Evolutionary conservation across 495 filamentous ascomycete species (phyloP).

Genomic region (Neurospora sp.): DNA sequence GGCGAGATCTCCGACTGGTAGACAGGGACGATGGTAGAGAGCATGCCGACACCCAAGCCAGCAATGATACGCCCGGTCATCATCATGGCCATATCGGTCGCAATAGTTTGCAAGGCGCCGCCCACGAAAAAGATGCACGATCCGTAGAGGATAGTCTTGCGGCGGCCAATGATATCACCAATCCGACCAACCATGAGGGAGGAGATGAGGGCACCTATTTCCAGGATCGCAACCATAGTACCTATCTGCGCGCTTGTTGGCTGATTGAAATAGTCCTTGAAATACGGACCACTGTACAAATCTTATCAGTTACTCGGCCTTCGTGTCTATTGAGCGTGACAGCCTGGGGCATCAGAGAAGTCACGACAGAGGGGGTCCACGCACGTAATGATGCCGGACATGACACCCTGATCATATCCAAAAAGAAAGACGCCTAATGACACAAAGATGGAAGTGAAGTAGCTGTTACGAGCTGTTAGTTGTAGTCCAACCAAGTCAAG

Average conservation of each 20-base stretch:
- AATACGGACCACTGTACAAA: conserved; percentile 59
- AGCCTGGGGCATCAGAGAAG: not conserved
- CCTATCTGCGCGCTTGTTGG: conserved; percentile 77
- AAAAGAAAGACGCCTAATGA: conserved; percentile 96
- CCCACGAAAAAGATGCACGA: conserved; percentile 87
- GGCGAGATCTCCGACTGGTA: conserved; percentile 98
- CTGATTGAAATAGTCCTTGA: conserved; percentile 85
- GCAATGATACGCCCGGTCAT: conserved; percentile 82
- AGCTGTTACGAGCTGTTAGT: conserved; percentile 42
- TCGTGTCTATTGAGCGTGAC: not conserved
- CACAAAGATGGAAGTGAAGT: conserved; percentile 97
- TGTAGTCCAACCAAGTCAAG: not conserved
- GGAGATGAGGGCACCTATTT: conserved; percentile 85
- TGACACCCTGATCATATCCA: conserved; percentile 97
- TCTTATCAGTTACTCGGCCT: conserved; percentile 11
- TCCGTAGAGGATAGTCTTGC: conserved; percentile 87
- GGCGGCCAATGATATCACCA: conserved; percentile 84
- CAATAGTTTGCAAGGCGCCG: conserved; percentile 74
- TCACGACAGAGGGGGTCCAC: conserved; percentile 21
- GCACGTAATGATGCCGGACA: conserved; percentile 98
- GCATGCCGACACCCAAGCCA: conserved; percentile 83
- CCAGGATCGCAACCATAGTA: conserved; percentile 93
- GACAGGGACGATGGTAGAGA: conserved; percentile 95
- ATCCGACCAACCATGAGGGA: conserved; percentile 82
- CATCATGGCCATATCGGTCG: conserved; percentile 83